A percentile compares a stretch with the other conserved stretches of the same genome.
These are phyloP conservation scores for Aegilops longissima DNA, from an alignment of 176 grass and related monocot species.

Conservation along the genomic window DNA sequence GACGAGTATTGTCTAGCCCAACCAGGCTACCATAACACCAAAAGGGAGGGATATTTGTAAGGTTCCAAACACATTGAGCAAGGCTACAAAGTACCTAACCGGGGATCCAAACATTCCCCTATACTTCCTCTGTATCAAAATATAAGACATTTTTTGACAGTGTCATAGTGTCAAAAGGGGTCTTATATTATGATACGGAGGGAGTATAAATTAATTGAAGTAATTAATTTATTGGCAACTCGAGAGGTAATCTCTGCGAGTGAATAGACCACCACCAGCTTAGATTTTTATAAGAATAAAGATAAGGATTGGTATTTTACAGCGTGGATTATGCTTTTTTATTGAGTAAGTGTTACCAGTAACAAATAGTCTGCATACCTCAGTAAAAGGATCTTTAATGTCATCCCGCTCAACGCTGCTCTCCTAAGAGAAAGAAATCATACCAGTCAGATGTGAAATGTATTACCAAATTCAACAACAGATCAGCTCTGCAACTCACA, in stretches of 20 bases:
- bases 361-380: conserved; percentile 55
- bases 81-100: background rate
- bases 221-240: background rate
- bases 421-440: conserved; percentile 51
- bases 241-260: background rate
- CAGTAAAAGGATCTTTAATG: conserved; percentile 97
- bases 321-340: background rate
- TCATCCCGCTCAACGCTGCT: conserved; percentile 95
- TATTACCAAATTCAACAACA: conserved; percentile 24
- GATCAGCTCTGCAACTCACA: conserved; percentile 50
- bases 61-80: background rate
- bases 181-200: too few species aligned
- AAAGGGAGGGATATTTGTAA: background rate
- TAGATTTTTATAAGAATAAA: background rate
- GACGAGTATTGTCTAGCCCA: background rate
- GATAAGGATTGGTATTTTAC: background rate
- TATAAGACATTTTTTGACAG: too few species aligned
- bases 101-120: background rate
- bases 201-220: background rate
- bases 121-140: background rate
- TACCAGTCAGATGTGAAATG: conserved; percentile 39
- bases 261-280: background rate
- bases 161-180: too few species aligned
- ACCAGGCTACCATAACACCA: background rate
- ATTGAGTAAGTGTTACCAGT: background rate